Conservation (phyloP, 2,329 filamentous ascomycete species). For the Biscogniauxia sp. region DNA sequence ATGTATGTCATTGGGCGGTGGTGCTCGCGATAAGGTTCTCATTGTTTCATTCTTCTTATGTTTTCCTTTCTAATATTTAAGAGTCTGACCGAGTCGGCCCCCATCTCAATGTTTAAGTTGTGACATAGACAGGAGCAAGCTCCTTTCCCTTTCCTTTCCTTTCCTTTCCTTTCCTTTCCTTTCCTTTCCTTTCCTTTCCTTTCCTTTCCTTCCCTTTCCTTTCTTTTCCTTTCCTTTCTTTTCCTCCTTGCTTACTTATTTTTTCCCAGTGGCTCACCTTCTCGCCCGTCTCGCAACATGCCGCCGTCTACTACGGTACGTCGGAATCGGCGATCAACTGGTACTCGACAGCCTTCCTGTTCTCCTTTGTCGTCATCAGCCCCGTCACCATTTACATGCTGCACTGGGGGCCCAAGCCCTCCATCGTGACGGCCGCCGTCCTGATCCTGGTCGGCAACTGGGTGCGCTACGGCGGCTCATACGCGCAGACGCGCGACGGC, state of each 20-base stretch:
- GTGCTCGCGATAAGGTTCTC: neutral
- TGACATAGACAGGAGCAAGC: neutral
- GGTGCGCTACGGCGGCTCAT: constrained; percentile 77
- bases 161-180: constrained; percentile 2
- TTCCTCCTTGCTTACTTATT: constrained; percentile 1
- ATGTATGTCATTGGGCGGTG: neutral
- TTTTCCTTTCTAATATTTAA: neutral
- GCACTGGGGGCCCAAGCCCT: constrained; percentile 74
- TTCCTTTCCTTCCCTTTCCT: neutral
- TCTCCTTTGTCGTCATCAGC: constrained; percentile 72
- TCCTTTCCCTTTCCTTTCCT: constrained; percentile 1
- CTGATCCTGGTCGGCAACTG: constrained; percentile 84
- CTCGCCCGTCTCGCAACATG: constrained; percentile 73
- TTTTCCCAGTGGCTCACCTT: constrained; percentile 80
- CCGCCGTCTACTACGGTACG: constrained; percentile 73
- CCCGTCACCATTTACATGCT: constrained; percentile 75
- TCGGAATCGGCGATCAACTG: constrained; percentile 81
- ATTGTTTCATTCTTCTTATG: neutral
- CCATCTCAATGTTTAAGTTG: neutral
- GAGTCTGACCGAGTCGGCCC: neutral
- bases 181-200: constrained; percentile 1
- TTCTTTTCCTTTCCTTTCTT: constrained; percentile 1
- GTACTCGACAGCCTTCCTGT: constrained; percentile 84
- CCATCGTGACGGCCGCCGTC: constrained; percentile 70
- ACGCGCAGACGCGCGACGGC: constrained; percentile 42